Evolutionary conservation across 1,284 basidiomycete genomes (phyloP).

Genomic region (Rhodotorula sp.): DNA sequence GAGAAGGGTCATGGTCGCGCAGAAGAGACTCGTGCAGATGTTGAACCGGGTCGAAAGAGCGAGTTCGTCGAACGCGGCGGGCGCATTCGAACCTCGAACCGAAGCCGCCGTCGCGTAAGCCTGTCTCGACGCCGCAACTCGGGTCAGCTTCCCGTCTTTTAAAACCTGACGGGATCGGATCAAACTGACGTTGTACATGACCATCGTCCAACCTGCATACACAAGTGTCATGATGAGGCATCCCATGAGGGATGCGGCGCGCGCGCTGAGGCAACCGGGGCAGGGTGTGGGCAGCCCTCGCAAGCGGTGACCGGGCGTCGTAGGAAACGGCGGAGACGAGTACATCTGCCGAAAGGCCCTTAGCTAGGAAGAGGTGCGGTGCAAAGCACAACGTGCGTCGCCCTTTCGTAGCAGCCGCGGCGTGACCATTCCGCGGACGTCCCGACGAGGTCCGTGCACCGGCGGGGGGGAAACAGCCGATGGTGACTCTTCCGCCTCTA

Average conservation of each 20-base stretch:
- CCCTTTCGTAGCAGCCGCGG: too few relatives aligned
- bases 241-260: not conserved
- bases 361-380: not conserved
- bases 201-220: constrained; percentile 6
- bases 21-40: constrained; percentile 6
- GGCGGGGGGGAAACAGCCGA: too few relatives aligned
- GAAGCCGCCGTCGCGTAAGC: not conserved
- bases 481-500: too few relatives aligned
- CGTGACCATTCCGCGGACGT: too few relatives aligned
- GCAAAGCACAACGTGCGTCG: too few relatives aligned
- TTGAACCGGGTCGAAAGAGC: constrained; percentile 7
- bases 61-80: not conserved
- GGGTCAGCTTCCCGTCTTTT: not conserved
- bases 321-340: not conserved
- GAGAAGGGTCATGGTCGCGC: constrained; percentile 1
- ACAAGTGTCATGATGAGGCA: not conserved
- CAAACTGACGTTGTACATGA: not conserved
- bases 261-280: constrained; percentile 4
- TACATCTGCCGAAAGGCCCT: not conserved
- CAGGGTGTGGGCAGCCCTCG: constrained; percentile 9
- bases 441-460: too few relatives aligned
- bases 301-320: not conserved
- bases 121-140: not conserved
- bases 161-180: not conserved
- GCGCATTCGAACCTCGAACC: too few relatives aligned